These are phyloP conservation scores for Cladosporium sp. DNA, from an alignment of 2,329 filamentous ascomycete genomes.

Conservation along the genomic window DNA sequence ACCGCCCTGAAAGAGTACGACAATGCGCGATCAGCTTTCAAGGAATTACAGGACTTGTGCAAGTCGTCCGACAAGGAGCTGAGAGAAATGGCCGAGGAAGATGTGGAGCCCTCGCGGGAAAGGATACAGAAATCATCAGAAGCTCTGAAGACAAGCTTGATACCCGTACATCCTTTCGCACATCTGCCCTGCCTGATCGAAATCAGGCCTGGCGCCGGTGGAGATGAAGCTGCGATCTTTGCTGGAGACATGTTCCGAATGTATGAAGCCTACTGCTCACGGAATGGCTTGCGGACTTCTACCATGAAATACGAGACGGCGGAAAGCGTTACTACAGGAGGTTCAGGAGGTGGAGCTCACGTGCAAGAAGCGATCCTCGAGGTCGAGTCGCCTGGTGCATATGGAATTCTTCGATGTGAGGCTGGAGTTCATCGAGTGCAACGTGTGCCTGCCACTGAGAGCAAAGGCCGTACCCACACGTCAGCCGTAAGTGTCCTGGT, in stretches of 20 bases:
- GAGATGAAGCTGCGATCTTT: conserved; percentile 86
- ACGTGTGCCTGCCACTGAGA: conserved; percentile 86
- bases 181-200: conserved; percentile 87
- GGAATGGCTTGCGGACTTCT: conserved; percentile 60
- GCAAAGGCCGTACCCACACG: conserved; percentile 86
- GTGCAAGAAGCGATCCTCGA: conserved; percentile 87
- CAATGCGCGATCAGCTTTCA: conserved; percentile 53
- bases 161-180: conserved; percentile 85
- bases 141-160: conserved; percentile 69
- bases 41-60: conserved; percentile 72
- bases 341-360: conserved; percentile 59
- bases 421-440: conserved; percentile 95
- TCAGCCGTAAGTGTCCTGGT: conserved; percentile 91
- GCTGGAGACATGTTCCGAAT: conserved; percentile 82
- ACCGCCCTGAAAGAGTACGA: conserved; percentile 55
- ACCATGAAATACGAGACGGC: conserved; percentile 76
- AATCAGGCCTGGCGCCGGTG: conserved; percentile 86
- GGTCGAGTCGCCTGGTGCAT: conserved; percentile 70
- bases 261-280: conserved; percentile 76
- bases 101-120: conserved; percentile 63
- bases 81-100: conserved; percentile 57
- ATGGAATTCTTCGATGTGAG: conserved; percentile 77
- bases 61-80: conserved; percentile 54
- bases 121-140: conserved; percentile 61
- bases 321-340: conserved; percentile 52